A percentile compares a stretch with the other conserved stretches of the same genome.
phyloP scores from a whole-genome alignment of 208 protist species.

The Angomonas desouzai region DNA sequence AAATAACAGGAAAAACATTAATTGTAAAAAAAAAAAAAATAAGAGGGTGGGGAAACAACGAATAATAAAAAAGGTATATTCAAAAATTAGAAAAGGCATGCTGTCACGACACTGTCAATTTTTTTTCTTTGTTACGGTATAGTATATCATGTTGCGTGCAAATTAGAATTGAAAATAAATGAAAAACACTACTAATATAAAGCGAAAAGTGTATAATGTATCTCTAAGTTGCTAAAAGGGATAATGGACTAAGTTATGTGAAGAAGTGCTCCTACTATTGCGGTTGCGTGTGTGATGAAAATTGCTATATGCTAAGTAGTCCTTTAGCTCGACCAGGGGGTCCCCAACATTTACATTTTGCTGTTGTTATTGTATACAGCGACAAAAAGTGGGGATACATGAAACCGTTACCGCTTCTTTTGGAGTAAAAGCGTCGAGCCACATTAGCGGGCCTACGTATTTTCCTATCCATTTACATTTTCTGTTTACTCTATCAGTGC shows the following conservation, averaged over 20 bases:
- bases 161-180: slow-evolving; percentile 9
- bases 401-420: too few species aligned
- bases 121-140: too few species aligned
- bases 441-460: too few species aligned
- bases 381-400: too few species aligned
- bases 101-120: too few species aligned
- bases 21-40: neutral
- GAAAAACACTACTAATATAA: slow-evolving; percentile 14
- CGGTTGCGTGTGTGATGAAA: neutral
- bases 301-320: neutral
- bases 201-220: neutral
- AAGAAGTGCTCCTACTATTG: neutral
- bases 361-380: too few species aligned
- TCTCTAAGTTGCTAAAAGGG: neutral
- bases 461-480: neutral
- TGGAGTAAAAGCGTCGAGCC: too few species aligned
- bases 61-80: slow-evolving; percentile 2
- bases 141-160: neutral
- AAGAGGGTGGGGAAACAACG: neutral
- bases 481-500: slow-evolving; percentile 1
- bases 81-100: neutral
- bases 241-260: neutral
- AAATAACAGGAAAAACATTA: neutral
- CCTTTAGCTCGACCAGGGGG: too few species aligned
- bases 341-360: too few species aligned